phyloP scores from a whole-genome alignment of 768 basidiomycete species.

The Rhizopogon vesiculosus region DNA sequence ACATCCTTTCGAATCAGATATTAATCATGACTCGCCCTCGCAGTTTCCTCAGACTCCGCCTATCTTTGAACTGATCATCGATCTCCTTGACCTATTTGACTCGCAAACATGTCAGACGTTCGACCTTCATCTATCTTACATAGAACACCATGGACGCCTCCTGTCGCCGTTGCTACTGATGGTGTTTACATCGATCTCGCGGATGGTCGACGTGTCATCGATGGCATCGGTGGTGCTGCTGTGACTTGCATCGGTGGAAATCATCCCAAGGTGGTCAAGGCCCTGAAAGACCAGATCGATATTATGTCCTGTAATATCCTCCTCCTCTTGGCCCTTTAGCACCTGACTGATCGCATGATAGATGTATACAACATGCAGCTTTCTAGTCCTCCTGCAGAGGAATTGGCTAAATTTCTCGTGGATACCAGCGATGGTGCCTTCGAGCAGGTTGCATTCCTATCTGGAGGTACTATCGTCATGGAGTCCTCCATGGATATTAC shows the following conservation, averaged over 20 bases:
- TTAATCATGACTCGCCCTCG: background rate
- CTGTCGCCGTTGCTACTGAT: conserved; percentile 58
- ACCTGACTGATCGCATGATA: conserved; percentile 20
- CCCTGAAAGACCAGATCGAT: conserved; percentile 77
- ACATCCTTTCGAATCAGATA: no score
- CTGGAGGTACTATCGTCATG: conserved; percentile 50
- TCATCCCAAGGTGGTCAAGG: conserved; percentile 66
- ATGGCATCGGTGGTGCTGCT: conserved; percentile 84
- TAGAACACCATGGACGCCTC: conserved; percentile 71
- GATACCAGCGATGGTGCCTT: conserved; percentile 72
- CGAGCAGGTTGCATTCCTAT: conserved; percentile 62
- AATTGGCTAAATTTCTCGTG: conserved; percentile 63
- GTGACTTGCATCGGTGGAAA: conserved; percentile 75
- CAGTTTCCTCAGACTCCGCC: no score
- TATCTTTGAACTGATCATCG: background rate
- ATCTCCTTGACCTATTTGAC: background rate
- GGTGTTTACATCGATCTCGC: conserved; percentile 72
- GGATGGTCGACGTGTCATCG: conserved; percentile 65
- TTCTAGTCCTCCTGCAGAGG: conserved; percentile 77
- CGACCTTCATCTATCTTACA: conserved; percentile 46
- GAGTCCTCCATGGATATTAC: background rate
- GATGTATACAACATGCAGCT: conserved; percentile 89
- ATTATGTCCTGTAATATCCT: conserved; percentile 62
- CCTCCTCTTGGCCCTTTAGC: background rate
- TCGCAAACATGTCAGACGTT: background rate